A percentile compares a stretch with the other conserved stretches of the same genome.
These are phyloP conservation scores for Aristolochia californica DNA, from an alignment of 164 flowering plant species.

Conservation along the genomic window DNA sequence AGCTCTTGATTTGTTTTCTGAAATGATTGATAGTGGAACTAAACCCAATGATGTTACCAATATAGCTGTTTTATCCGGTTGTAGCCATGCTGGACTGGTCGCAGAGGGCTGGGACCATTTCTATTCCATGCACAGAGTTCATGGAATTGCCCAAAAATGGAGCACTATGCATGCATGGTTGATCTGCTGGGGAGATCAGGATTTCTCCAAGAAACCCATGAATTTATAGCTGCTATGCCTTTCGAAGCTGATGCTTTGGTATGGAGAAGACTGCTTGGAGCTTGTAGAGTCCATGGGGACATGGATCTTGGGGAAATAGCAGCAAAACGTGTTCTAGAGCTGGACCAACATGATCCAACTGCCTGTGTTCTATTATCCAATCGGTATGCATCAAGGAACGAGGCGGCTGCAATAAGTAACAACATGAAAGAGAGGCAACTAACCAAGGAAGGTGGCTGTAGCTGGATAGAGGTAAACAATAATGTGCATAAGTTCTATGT, in stretches of 20 bases:
- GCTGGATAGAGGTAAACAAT: constrained; percentile 69
- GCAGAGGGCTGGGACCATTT: constrained; percentile 68
- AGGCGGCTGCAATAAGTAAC: constrained; percentile 44
- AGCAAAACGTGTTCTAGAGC: constrained; percentile 52
- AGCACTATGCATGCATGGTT: constrained; percentile 91
- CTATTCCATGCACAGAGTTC: constrained; percentile 40
- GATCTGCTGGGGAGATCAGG: constrained; percentile 75
- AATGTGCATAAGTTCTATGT: constrained; percentile 59
- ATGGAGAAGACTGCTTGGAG: constrained; percentile 81
- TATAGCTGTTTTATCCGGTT: constrained; percentile 69
- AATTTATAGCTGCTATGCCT: constrained; percentile 62
- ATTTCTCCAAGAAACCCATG: constrained; percentile 40
- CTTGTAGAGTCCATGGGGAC: constrained; percentile 53
- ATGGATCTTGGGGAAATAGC: constrained; percentile 46
- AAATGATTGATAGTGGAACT: constrained; percentile 41
- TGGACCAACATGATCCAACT: constrained; percentile 61
- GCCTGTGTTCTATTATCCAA: constrained; percentile 68
- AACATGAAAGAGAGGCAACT: constrained; percentile 56
- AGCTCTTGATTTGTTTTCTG: constrained; percentile 44
- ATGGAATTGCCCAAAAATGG: constrained; percentile 65
- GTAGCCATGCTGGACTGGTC: constrained; percentile 71
- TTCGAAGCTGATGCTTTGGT: constrained; percentile 48
- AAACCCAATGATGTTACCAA: constrained; percentile 75
- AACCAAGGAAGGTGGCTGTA: constrained; percentile 80
- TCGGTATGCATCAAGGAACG: constrained; percentile 55